phyloP scores from a whole-genome alignment of 129 eudicot species.

The Smallanthus sonchifolius region DNA sequence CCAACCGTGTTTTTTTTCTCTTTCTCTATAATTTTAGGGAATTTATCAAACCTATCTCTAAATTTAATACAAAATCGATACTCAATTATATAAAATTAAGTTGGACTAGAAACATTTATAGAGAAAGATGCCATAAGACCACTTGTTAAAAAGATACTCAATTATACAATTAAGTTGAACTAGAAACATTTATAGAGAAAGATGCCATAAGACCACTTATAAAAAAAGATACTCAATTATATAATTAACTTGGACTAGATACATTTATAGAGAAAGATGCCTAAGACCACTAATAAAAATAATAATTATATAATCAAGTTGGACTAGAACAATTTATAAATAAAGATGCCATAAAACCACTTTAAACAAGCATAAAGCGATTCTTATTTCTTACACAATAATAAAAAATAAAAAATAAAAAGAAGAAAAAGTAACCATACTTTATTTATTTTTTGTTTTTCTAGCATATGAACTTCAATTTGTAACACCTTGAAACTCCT shows the following conservation, averaged over 20 bases:
- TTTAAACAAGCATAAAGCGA: neutral
- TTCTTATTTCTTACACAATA: neutral
- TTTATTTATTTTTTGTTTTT: neutral
- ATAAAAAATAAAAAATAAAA: too few species aligned
- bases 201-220: too few species aligned
- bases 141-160: too few species aligned
- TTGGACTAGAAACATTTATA: too few species aligned
- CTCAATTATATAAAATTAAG: neutral
- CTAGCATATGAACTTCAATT: neutral
- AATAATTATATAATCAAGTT: too few species aligned
- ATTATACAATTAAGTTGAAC: neutral
- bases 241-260: too few species aligned
- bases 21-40: neutral
- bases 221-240: too few species aligned
- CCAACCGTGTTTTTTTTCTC: too few species aligned
- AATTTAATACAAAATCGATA: neutral
- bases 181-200: neutral
- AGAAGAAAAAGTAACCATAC: neutral
- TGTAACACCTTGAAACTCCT: constrained; percentile 4
- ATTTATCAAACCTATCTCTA: neutral
- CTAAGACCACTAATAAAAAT: too few species aligned
- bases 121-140: too few species aligned
- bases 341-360: neutral
- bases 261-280: too few species aligned
- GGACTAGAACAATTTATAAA: too few species aligned